Conservation (phyloP, 306 rosid species). For the Lupinus albus region DNA sequence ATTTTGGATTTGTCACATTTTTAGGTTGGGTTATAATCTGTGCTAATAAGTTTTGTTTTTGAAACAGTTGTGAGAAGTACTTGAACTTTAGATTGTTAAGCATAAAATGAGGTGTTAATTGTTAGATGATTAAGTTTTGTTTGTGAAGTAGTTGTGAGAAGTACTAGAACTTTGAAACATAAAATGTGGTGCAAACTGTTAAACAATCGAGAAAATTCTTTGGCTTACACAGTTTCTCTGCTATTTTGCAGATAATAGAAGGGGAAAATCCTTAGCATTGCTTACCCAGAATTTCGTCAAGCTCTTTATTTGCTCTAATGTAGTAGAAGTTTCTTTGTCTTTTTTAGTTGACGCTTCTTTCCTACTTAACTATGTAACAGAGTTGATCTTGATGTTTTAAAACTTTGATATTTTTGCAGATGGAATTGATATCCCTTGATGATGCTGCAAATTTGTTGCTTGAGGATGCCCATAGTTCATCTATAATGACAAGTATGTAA, state of each 20-base stretch:
- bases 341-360: background rate
- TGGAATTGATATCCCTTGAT: conserved; percentile 78
- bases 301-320: conserved; percentile 86
- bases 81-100: background rate
- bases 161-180: background rate
- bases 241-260: conserved; percentile 62
- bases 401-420: conserved; percentile 45
- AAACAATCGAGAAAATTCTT: background rate
- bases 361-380: background rate
- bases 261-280: conserved; percentile 88
- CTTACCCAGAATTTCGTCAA: conserved; percentile 93
- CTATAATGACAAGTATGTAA: conserved; percentile 79
- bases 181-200: background rate
- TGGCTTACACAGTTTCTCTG: conserved; percentile 6
- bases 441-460: conserved; percentile 88
- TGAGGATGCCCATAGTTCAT: conserved; percentile 69
- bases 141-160: too few relatives aligned
- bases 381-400: background rate
- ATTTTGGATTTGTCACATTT: background rate
- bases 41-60: background rate
- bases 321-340: conserved; percentile 17
- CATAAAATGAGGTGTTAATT: background rate
- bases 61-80: background rate
- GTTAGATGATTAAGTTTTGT: too few relatives aligned
- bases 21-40: background rate